Evolutionary conservation across 2,329 filamentous ascomycete genomes (phyloP).

Genomic region (Pseudogymnoascus verrucosus): DNA sequence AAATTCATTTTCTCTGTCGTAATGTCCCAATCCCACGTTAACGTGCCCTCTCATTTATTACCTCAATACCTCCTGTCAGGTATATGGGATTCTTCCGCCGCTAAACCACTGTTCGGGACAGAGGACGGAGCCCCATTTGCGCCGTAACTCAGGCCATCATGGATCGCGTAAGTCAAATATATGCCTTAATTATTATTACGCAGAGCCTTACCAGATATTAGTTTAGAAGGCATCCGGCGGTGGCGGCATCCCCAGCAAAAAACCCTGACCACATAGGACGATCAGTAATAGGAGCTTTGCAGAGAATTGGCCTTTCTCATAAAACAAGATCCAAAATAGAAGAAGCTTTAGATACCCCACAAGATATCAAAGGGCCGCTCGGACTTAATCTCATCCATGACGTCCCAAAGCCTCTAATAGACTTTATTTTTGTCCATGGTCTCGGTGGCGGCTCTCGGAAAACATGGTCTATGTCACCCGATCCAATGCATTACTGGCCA

Average conservation of each 20-base stretch:
- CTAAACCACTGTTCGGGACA: background rate
- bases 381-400: conserved; percentile 14
- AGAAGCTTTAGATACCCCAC: background rate
- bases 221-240: background rate
- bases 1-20: background rate
- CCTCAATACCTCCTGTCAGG: background rate
- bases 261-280: background rate
- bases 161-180: background rate
- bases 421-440: conserved; percentile 35
- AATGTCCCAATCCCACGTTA: background rate
- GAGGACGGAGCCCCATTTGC: background rate
- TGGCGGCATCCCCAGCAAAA: background rate
- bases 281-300: background rate
- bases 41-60: background rate
- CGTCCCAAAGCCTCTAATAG: conserved; percentile 25
- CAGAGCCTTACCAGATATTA: background rate
- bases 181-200: background rate
- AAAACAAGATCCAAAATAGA: background rate
- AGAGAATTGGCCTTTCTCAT: background rate
- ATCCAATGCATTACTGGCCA: conserved; percentile 33
- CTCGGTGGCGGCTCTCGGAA: conserved; percentile 32
- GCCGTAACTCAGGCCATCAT: background rate
- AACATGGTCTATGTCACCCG: conserved; percentile 33
- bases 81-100: background rate
- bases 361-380: conserved; percentile 11